phyloP scores from a whole-genome alignment of 352 stramenopile genomes.

The Pythium dissimile region DNA sequence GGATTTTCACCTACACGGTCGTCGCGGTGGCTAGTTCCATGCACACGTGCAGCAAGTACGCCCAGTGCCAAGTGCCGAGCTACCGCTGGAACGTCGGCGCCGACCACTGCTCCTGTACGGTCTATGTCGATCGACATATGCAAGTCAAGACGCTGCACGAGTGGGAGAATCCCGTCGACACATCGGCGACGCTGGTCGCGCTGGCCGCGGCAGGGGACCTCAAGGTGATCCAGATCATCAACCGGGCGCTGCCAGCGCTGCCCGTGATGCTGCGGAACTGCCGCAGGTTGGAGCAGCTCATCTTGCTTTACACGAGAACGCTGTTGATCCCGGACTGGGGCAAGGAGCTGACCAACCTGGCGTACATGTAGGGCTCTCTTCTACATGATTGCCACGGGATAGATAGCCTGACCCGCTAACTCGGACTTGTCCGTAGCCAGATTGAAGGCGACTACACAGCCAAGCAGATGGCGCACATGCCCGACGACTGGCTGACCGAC shows the following conservation, averaged over 20 bases:
- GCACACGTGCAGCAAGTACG: not conserved
- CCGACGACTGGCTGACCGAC: not conserved
- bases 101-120: slow-evolving; percentile 21
- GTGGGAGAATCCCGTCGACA: slow-evolving; percentile 22
- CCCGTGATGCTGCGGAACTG: slow-evolving; percentile 12
- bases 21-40: slow-evolving; percentile 1
- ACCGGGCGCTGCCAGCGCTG: slow-evolving; percentile 13
- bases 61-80: slow-evolving; percentile 13
- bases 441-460: slow-evolving; percentile 4
- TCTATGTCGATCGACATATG: slow-evolving; percentile 21
- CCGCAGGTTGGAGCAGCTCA: slow-evolving; percentile 23
- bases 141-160: slow-evolving; percentile 3
- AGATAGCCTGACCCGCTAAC: not conserved
- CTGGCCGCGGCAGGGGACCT: slow-evolving; percentile 18
- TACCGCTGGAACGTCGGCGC: slow-evolving; percentile 17
- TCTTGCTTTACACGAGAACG: slow-evolving; percentile 28
- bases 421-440: not conserved
- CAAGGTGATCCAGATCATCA: slow-evolving; percentile 27
- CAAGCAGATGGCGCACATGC: slow-evolving; percentile 10
- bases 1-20: slow-evolving; percentile 18
- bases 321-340: slow-evolving; percentile 17
- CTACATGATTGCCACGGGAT: not conserved
- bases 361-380: slow-evolving; percentile 14
- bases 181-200: slow-evolving; percentile 5
- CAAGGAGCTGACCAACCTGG: not conserved